Base-by-base conservation (phyloP, 805 yeast species). In the Ogataea sp. region DNA sequence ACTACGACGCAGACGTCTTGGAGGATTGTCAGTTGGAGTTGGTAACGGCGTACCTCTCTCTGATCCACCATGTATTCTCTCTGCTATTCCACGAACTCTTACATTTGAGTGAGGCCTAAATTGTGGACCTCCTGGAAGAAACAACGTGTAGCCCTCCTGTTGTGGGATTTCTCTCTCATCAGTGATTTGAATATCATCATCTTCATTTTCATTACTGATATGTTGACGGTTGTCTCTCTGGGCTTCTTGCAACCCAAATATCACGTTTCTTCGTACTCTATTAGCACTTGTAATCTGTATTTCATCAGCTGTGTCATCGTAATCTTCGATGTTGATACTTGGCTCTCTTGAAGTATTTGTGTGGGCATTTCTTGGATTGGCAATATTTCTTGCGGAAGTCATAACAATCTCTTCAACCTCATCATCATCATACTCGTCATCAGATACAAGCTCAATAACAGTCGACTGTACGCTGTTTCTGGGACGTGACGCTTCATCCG, bases 171-270 rank as follows among this genome's bases (percentile, higher is more conserved):
- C 18, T 20, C 32, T 24, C 9, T n/a, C 34, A 6, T 23, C 32
- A 2, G 34, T 30, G 11, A 36, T 36, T 16, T 36, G 29, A 15
- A 36, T 21, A 28, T 38, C 40, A 23, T 38, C 37, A 21, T 33
- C 37, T 5, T 32, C 35, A 32, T 32, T 20, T 20, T 32, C 11
- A 14, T 18, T 10, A 10, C 6, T 20, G 25, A 4, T 7, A 32
- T 32, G 17, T 5, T 21, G 7, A 23, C 11, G 7, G 26, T 8
- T 8, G 11, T 11, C 26, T 8, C 26, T 23, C n/a, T n/a, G n/a
- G n/a, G n/a, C n/a, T n/a, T n/a, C n/a, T n/a, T n/a, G n/a, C n/a
- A n/a, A n/a, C n/a, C n/a, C n/a, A n/a, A n/a, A n/a, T n/a, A n/a
- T n/a, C n/a, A n/a, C n/a, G n/a, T n/a, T n/a, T n/a, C n/a, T n/a